Evolutionary conservation across 1,139 yeast species (phyloP), one percentile per base, ranked within the genome.

Genomic region (Geotrichum armillariae): DNA sequence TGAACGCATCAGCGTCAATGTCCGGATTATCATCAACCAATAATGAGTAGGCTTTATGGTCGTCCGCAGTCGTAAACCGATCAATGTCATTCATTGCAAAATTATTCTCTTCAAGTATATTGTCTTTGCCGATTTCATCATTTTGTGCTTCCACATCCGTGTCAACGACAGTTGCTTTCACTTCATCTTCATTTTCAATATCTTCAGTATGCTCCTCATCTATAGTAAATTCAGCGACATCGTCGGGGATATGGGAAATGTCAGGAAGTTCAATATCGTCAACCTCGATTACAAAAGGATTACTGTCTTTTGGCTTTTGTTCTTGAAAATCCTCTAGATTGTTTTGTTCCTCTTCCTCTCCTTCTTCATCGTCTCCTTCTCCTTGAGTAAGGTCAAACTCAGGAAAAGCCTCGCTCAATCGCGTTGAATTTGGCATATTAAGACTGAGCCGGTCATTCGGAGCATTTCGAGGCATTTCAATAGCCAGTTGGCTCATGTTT

Each of bases 331-430:
- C 42, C 25, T 17, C 7, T 31, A 34, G 2, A 23, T 18, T 8
- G 16, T 17, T 20, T 29, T 16, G 17, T 22, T 39, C 22, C 3
- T 31, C 8, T 21, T 25, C 36, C 23, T 31, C 41, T 11, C 25
- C 20, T 25, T 35, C 40, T 14, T 27, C 37, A 8, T 20, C 42
- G 5, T 25, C 41, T 8, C 22, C 43, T 9, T 47, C 46, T 6
- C 21, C 22, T 29, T 47, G 54, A 3, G 54, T 47, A 4, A 42
- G 21, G 25, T 47, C 38, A 36, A 51, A 47, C 17, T 51, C 54
- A 14, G 54, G 52, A 38, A 51, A 47, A n/a, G 14, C 41, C 31
- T 51, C 52, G 38, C 54, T 51, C 36, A 51, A 23, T 21, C 54
- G 41, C 9, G 18, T 39, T 14, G 48, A 4, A 4, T 17, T 36